Base-by-base conservation (phyloP, 768 basidiomycete species). In the Cytidiella melzeri region DNA sequence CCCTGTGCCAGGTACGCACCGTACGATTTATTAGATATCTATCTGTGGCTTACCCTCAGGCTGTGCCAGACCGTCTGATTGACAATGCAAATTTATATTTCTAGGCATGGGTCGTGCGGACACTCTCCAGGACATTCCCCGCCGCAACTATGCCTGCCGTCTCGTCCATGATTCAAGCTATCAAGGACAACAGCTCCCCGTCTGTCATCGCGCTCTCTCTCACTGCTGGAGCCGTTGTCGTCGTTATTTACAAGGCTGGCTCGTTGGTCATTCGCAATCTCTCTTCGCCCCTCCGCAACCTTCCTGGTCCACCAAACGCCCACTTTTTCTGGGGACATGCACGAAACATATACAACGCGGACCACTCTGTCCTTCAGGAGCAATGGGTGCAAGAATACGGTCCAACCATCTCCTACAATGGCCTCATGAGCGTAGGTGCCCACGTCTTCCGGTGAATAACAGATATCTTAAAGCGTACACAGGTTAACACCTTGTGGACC, bases 341-440 rank as follows among this genome's bases (percentile, higher is more conserved):
- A 52, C 62, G 56, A 36, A 69, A 75, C 5, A 68, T 82, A 3
- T 64, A 62, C 56, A 61, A 71, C 3, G 70, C 66, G 6, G 79
- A 69, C 5, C 57, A 61, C 25, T 52, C 56, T 0, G 51, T 65
- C 10, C 50, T 74, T 5, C 65, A 73, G n/a, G 71, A 76, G 36
- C 58, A 71, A 56, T 81, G 80, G 80, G 58, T 71, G 1, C 53
- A 65, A 37, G 60, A 75, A 50, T 76, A 79, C 53, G 80, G 80
- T 0, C 49, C 55, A 1, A 77, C 73, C 1, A 48, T 80, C 43
- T 67, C 55, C 44, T 80, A 73, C 53, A 68, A 68, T 47, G 65
- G 60, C 0, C n/a, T 60, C 76, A 7, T 64, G 18, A 69, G 69
- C n/a, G 81, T 79, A 52, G 47, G 71, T 61, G 15, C 1, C 3